Percentiles rank a stretch among this genome's conserved stretches.
phyloP scores from a whole-genome alignment of 2,329 filamentous ascomycete species.

The Nothopassalora personata region DNA sequence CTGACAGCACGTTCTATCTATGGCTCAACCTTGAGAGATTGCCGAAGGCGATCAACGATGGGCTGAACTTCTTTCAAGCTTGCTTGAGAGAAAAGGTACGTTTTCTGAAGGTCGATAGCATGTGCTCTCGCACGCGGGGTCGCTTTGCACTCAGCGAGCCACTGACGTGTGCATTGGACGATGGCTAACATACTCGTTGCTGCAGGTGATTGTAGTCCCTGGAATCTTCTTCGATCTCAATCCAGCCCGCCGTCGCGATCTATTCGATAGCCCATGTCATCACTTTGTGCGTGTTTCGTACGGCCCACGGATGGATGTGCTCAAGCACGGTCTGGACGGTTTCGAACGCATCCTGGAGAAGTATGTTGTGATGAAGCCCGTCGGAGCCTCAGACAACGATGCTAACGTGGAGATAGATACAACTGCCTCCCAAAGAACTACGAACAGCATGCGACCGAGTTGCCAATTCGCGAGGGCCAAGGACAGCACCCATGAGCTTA shows the following conservation, averaged over 20 bases:
- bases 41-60: constrained; percentile 79
- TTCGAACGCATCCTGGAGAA: constrained; percentile 77
- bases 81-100: constrained; percentile 73
- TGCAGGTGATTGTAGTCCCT: constrained; percentile 82
- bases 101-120: too few relatives aligned
- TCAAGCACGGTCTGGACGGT: constrained; percentile 74
- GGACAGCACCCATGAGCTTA: constrained; percentile 1
- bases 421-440: neutral
- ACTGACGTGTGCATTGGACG: too few relatives aligned
- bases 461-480: neutral
- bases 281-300: constrained; percentile 82
- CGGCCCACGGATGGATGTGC: constrained; percentile 71
- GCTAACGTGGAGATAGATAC: neutral
- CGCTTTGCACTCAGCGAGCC: too few relatives aligned
- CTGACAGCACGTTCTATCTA: constrained; percentile 91
- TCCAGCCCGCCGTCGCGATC: constrained; percentile 77
- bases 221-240: constrained; percentile 98
- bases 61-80: constrained; percentile 93
- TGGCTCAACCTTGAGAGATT: constrained; percentile 64
- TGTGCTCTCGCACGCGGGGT: too few relatives aligned
- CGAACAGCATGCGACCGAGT: neutral
- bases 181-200: neutral
- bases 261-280: constrained; percentile 93
- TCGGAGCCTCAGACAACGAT: neutral
- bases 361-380: constrained; percentile 35